These are phyloP conservation scores for Lactifluus hygrophoroides DNA, from an alignment of 768 basidiomycete genomes.

Conservation along the genomic window DNA sequence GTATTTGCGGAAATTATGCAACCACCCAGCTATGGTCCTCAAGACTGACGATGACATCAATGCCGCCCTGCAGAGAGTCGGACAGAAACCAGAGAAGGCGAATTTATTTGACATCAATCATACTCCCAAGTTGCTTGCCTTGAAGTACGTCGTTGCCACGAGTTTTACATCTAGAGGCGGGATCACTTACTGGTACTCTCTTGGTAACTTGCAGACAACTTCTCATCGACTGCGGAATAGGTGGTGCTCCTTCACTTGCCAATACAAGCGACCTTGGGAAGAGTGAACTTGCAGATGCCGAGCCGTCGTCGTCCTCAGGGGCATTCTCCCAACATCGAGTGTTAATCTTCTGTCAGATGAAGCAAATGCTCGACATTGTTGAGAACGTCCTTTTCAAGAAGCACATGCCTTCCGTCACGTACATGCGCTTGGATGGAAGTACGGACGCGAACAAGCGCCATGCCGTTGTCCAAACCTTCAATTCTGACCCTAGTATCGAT, in stretches of 20 bases:
- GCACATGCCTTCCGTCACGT: slow-evolving; percentile 92
- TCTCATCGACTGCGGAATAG: slow-evolving; percentile 90
- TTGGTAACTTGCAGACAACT: slow-evolving; percentile 59
- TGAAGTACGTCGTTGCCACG: slow-evolving; percentile 50
- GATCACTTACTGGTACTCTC: not conserved
- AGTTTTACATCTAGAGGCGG: not conserved
- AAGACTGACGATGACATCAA: slow-evolving; percentile 55
- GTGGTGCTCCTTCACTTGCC: slow-evolving; percentile 33
- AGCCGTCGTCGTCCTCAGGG: slow-evolving; percentile 37
- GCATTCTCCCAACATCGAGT: slow-evolving; percentile 93
- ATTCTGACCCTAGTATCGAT: slow-evolving; percentile 94
- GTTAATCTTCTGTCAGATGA: slow-evolving; percentile 98
- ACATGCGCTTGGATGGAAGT: slow-evolving; percentile 94
- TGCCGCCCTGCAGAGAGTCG: slow-evolving; percentile 48
- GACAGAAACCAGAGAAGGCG: slow-evolving; percentile 33
- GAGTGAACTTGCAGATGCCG: slow-evolving; percentile 56
- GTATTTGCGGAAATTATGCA: slow-evolving; percentile 94
- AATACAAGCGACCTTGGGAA: slow-evolving; percentile 48
- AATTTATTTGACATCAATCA: slow-evolving; percentile 73
- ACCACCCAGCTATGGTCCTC: slow-evolving; percentile 89
- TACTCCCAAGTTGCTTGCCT: slow-evolving; percentile 87
- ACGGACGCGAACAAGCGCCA: slow-evolving; percentile 93
- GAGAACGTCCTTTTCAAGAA: slow-evolving; percentile 87
- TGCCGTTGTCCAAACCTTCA: slow-evolving; percentile 96
- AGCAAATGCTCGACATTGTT: slow-evolving; percentile 97